A percentile compares a stretch with the other conserved stretches of the same genome.
These are phyloP conservation scores for Tritrichomonas foetus DNA, from an alignment of 208 protist species.

Conservation along the genomic window DNA sequence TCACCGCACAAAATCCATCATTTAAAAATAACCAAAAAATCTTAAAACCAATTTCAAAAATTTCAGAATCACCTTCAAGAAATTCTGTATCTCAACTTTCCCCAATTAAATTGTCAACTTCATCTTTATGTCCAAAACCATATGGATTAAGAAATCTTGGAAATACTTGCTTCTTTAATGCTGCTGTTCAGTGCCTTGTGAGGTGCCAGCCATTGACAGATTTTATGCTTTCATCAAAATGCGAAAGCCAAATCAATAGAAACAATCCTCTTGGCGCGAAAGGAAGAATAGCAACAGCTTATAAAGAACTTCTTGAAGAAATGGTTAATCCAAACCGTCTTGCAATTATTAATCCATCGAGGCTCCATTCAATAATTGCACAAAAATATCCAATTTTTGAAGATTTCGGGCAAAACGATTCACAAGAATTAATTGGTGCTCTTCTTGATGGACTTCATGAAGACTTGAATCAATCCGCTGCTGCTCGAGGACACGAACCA, in stretches of 20 bases:
- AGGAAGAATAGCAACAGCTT: slow-evolving; percentile 48
- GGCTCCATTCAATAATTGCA: not conserved
- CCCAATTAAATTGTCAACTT: too few relatives aligned
- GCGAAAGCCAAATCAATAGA: slow-evolving; percentile 36
- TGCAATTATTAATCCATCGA: not conserved
- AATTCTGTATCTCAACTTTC: too few relatives aligned
- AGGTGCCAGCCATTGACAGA: slow-evolving; percentile 70
- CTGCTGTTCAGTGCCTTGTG: slow-evolving; percentile 78
- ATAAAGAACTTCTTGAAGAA: not conserved
- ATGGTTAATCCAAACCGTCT: not conserved
- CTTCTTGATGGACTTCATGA: not conserved
- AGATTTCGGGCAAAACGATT: not conserved
- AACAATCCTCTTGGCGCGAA: slow-evolving; percentile 41
- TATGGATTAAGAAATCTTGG: slow-evolving; percentile 78
- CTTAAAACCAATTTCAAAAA: too few relatives aligned
- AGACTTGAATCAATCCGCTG: not conserved
- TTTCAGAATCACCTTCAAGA: too few relatives aligned
- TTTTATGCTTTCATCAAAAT: slow-evolving; percentile 40
- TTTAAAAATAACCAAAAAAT: too few relatives aligned
- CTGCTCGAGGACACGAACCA: not conserved
- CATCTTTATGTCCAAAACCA: too few relatives aligned
- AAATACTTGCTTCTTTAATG: slow-evolving; percentile 95
- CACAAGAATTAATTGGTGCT: not conserved
- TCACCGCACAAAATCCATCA: too few relatives aligned
- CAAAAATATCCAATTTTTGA: not conserved